phyloP scores from a whole-genome alignment of 331 rosid genomes.

The Quercus lobata region DNA sequence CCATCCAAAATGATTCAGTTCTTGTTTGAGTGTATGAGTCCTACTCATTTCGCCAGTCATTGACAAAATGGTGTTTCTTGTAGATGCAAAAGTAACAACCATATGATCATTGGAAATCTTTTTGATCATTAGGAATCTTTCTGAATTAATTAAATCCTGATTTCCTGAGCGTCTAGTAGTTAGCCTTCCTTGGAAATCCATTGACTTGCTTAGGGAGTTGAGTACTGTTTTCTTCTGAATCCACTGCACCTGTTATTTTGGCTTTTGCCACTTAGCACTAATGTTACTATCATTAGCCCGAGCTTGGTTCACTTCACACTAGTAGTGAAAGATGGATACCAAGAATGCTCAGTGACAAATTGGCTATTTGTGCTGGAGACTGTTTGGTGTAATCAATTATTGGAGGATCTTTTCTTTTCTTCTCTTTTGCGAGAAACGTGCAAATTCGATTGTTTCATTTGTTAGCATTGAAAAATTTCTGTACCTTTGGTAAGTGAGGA shows the following conservation, averaged over 20 bases:
- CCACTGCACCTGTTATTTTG: background rate
- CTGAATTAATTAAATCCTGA: background rate
- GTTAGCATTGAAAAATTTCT: too few relatives aligned
- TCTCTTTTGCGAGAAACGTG: background rate
- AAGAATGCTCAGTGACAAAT: background rate
- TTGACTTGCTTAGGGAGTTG: background rate
- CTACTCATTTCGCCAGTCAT: background rate
- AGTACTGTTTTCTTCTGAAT: background rate
- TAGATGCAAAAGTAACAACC: background rate
- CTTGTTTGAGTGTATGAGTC: background rate
- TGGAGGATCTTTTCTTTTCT: background rate
- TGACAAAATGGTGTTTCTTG: background rate
- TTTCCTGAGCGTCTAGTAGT: background rate
- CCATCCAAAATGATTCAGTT: background rate
- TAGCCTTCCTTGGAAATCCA: background rate
- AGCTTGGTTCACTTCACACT: background rate
- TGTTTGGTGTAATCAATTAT: background rate
- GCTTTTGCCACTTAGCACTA: background rate
- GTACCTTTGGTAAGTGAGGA: too few relatives aligned
- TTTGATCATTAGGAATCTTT: background rate
- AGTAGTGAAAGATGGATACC: background rate
- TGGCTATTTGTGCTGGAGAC: background rate
- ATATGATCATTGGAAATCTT: background rate
- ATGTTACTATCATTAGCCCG: background rate
- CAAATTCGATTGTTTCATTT: background rate